Evolutionary conservation across 2,329 filamentous ascomycete genomes (phyloP), one percentile per base, ranked within the genome.

Genomic region (Thielaviopsis cerberus): DNA sequence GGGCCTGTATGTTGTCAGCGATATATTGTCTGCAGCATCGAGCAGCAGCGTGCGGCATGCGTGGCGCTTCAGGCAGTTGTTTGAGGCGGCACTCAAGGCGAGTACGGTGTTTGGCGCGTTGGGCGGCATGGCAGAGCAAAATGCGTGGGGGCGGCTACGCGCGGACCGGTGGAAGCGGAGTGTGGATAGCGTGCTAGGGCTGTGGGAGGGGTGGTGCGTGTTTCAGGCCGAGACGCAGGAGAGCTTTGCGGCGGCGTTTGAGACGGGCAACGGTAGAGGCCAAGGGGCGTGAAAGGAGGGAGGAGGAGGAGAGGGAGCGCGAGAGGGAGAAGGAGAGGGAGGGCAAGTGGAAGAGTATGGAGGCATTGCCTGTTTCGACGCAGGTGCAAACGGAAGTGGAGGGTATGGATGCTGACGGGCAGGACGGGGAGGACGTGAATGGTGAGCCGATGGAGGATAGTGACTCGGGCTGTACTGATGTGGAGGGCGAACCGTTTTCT

Each of bases 151-250:
- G 10, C 80, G 86, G 1, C 72, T 95, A 62, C 83, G 86, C 22
- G 83, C 83, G 3, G 87, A 92, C 62, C 90, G 91, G 69, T 92
- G 87, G 85, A 86, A 86, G 68, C 79, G 86, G 54, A 88, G 85
- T 64, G 75, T 92, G 45, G 76, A 77, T 2, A 75, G 81, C 5
- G 75, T 92, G 1, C 71, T 92, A 8, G 76, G 78, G 53, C 71
- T 88, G 37, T 92, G 87, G 81, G 81, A 83, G 63, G 77, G 79
- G 6, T 83, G 80, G 81, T 83, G 78, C 63, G 79, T 82, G 1
- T 94, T 94, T 63, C 82, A 86, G 1, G 79, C 81, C 27, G 81
- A 83, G 58, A 83, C 80, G 53, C 86, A 91, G 63, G 84, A 86
- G 62, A 70, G 79, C 26, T 86, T 94, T 62, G 78, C 79, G 27